Percentiles rank a stretch among this genome's conserved stretches.
These are phyloP conservation scores for Pseudophaeomoniella oleicola DNA, from an alignment of 2,329 filamentous ascomycete genomes.

Conservation along the genomic window DNA sequence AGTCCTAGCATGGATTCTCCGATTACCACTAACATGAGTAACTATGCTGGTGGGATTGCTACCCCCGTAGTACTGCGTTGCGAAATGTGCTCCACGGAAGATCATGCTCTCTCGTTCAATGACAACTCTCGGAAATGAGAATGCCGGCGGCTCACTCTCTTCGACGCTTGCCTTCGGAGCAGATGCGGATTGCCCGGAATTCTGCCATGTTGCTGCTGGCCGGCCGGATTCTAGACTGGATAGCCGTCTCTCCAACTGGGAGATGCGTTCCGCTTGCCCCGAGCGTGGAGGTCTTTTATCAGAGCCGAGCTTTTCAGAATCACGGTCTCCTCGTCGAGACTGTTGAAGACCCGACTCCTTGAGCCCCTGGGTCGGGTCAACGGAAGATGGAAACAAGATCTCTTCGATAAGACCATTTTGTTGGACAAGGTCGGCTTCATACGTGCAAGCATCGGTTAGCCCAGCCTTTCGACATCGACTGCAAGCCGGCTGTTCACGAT, in stretches of 20 bases:
- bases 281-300: neutral
- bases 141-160: neutral
- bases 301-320: slow-evolving; percentile 3
- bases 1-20: neutral
- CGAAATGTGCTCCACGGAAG: slow-evolving; percentile 11
- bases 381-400: slow-evolving; percentile 7
- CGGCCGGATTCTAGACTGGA: slow-evolving; percentile 4
- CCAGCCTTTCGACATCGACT: slow-evolving; percentile 12
- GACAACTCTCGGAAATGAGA: neutral
- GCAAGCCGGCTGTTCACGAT: slow-evolving; percentile 11
- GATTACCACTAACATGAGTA: neutral
- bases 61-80: slow-evolving; percentile 13
- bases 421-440: slow-evolving; percentile 10
- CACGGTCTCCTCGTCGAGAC: slow-evolving; percentile 3
- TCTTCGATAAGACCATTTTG: slow-evolving; percentile 4
- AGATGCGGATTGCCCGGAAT: slow-evolving; percentile 1
- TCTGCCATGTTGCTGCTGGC: slow-evolving; percentile 4
- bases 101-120: slow-evolving; percentile 9
- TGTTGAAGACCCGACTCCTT: slow-evolving; percentile 3
- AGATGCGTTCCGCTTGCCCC: neutral
- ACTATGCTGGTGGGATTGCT: slow-evolving; percentile 11
- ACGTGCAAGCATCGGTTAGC: slow-evolving; percentile 9
- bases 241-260: slow-evolving; percentile 5
- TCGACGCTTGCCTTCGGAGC: slow-evolving; percentile 4
- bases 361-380: slow-evolving; percentile 7